phyloP scores from a whole-genome alignment of 805 yeast genomes.

The Lachancea thermotolerans region DNA sequence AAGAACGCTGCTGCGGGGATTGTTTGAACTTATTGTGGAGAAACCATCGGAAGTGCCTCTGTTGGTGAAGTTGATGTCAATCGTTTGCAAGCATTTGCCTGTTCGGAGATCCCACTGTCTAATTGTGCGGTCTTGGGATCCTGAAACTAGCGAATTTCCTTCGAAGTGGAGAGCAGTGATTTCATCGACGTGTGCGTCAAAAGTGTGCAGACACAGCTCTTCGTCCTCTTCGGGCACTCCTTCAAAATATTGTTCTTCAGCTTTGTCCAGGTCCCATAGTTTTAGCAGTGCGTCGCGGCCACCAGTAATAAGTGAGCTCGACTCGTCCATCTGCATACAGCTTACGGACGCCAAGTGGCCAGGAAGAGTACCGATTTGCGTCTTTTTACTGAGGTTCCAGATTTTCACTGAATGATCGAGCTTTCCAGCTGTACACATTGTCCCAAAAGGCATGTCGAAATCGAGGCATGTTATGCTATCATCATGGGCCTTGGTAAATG shows the following conservation, averaged over 20 bases:
- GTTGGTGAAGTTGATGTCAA: constrained; percentile 44
- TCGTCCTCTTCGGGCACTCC: constrained; percentile 11
- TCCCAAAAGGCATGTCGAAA: constrained; percentile 70
- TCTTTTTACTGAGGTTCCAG: constrained; percentile 68
- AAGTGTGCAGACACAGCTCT: constrained; percentile 39
- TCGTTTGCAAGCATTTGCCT: constrained; percentile 62
- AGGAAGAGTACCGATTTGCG: constrained; percentile 43
- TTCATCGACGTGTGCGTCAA: constrained; percentile 61
- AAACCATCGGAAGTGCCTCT: constrained; percentile 10
- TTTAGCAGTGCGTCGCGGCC: constrained; percentile 57
- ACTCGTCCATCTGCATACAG: constrained; percentile 53
- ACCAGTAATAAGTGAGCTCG: constrained; percentile 43
- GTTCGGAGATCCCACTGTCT: constrained; percentile 68
- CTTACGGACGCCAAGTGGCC: constrained; percentile 57
- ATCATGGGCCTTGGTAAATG: constrained; percentile 43
- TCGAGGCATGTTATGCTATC: constrained; percentile 51
- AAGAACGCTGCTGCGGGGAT: constrained; percentile 5
- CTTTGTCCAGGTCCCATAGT: constrained; percentile 47
- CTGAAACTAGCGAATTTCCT: constrained; percentile 51
- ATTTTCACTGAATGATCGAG: constrained; percentile 71
- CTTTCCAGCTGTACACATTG: constrained; percentile 63
- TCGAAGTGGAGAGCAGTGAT: constrained; percentile 56
- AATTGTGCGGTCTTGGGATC: constrained; percentile 64
- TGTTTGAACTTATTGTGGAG: constrained; percentile 6
- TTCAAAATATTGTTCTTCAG: constrained; percentile 23